Evolutionary conservation across 2,329 filamentous ascomycete genomes (phyloP), one percentile per base, ranked within the genome.

Genomic region (Scedosporium aurantiacum): DNA sequence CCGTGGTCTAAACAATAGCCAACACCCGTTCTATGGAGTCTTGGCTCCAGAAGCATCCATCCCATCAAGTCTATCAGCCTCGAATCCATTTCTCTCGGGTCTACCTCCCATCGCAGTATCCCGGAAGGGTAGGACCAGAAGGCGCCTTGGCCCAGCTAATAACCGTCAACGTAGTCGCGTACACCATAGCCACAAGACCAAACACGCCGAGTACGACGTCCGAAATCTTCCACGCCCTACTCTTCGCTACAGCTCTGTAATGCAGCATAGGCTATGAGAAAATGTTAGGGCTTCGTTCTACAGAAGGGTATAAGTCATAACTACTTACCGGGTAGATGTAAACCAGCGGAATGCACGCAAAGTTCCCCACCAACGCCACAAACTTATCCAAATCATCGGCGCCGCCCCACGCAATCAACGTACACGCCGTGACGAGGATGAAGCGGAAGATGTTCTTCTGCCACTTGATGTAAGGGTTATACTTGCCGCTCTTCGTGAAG

Each of bases 401-500:
- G 64, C 94, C 94, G 54, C 87, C 86, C 91, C 91, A 99, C 1
- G 93, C 93, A 66, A 99, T 88, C 63, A 86, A 75, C 0, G 92
- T 89, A 70, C 94, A 97, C 25, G 94, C 74, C 69, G 90, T 83
- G 58, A 97, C 94, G 64, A 97, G 85, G 70, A 93, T 87, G 79
- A 97, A 99, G 61, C 94, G 88, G 79, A 96, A 99, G 40, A 88
- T 78, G 68, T 99, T 99, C 85, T 99, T 99, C 81, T 97, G 90
- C 94, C 94, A 99, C 78, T 99, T 99, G 79, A 99, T 96, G 71
- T 90, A 94, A 0, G 91, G 92, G 71, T 97, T 97, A 77, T 97
- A 96, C 75, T 99, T 99, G 67, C 94, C 92, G 64, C 91, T 96
- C 70, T 89, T 83, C 25, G 90, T 96, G 74, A 97, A 99, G 5